These are phyloP conservation scores for Talaromyces adpressus DNA, from an alignment of 495 filamentous ascomycete genomes.

Conservation along the genomic window DNA sequence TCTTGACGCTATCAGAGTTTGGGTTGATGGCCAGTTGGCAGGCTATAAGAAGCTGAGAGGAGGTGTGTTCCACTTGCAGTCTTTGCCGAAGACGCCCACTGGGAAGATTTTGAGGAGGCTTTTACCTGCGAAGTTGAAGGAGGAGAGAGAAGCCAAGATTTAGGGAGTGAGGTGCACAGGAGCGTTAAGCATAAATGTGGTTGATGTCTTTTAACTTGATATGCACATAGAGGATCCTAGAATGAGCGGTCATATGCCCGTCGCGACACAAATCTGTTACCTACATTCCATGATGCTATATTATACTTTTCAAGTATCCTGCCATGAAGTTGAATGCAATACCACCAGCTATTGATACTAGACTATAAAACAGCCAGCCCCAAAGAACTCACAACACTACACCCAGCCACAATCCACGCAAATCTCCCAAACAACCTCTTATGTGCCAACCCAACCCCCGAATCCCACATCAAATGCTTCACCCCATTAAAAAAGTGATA, in stretches of 20 bases:
- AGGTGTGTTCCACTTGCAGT: neutral
- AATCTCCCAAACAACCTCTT: neutral
- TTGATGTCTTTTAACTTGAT: no score
- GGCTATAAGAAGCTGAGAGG: neutral
- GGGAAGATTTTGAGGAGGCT: neutral
- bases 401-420: conserved; percentile 1
- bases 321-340: neutral
- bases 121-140: neutral
- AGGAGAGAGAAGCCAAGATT: neutral
- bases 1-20: neutral
- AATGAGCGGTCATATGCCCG: no score
- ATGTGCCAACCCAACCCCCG: neutral
- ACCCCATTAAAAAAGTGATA: conserved; percentile 69
- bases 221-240: no score
- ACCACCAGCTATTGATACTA: neutral
- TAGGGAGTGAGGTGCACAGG: neutral
- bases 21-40: neutral
- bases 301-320: neutral
- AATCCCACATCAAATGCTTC: conserved; percentile 48
- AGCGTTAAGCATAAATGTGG: no score
- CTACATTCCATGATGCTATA: no score
- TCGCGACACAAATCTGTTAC: no score
- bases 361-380: conserved; percentile 1
- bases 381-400: conserved; percentile 4
- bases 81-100: neutral